Evolutionary conservation across 371 early-diverging fungal genomes (phyloP).

Genomic region (Actinomortierella ambigua): DNA sequence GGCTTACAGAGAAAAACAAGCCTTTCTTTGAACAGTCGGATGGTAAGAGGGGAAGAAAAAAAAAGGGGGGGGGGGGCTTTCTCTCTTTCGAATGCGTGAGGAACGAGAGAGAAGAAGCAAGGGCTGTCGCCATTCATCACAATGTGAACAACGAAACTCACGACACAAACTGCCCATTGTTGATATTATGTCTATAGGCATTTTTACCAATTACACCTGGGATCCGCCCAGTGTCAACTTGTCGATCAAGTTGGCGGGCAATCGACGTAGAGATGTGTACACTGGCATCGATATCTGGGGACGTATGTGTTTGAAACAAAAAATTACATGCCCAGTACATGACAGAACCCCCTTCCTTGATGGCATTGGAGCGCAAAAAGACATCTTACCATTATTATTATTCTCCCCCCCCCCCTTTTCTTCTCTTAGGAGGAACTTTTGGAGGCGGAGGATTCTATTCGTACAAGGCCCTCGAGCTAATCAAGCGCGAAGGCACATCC

Average conservation of each 20-base stretch:
- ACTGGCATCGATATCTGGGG: slow-evolving; percentile 75
- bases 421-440: slow-evolving; percentile 47
- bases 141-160: background rate
- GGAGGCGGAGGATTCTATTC: slow-evolving; percentile 65
- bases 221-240: slow-evolving; percentile 43
- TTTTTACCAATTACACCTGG: slow-evolving; percentile 75
- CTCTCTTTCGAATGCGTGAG: background rate
- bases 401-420: no score
- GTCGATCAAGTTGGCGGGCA: slow-evolving; percentile 44
- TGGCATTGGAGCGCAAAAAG: no score
- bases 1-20: slow-evolving; percentile 52
- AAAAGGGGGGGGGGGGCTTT: no score
- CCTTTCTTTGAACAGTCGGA: slow-evolving; percentile 58
- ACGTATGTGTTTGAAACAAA: slow-evolving; percentile 34
- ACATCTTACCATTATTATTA: no score
- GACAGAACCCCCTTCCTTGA: no score
- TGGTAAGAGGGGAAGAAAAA: slow-evolving; percentile 35
- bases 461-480: slow-evolving; percentile 52
- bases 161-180: slow-evolving; percentile 50
- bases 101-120: background rate
- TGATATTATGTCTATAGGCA: slow-evolving; percentile 51
- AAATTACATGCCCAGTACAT: background rate
- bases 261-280: slow-evolving; percentile 53
- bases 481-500: slow-evolving; percentile 50
- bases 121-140: background rate